Conservation (phyloP, 78 protist genomes). For the Pigoraptor vietnamica region DNA sequence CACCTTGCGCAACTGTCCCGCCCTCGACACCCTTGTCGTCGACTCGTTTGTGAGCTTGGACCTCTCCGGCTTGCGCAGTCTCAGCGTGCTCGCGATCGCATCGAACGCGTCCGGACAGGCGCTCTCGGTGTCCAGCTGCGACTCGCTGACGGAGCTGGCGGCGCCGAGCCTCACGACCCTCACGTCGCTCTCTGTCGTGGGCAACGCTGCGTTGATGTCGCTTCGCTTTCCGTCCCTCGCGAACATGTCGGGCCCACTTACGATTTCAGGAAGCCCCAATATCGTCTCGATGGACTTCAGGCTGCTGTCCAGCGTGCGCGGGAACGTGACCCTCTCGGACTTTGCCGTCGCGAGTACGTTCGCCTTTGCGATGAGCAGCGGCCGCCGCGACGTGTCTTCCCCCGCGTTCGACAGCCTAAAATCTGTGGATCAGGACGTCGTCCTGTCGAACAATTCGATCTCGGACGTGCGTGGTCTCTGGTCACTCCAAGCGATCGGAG, state of each 20-base stretch:
- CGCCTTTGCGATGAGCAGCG: background rate
- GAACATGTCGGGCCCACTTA: background rate
- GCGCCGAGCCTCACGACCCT: too few species aligned
- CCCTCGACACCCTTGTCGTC: background rate
- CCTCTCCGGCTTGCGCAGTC: too few species aligned
- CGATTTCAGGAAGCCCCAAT: background rate
- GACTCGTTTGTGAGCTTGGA: too few species aligned
- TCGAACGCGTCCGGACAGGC: too few species aligned
- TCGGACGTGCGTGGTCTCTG: too few species aligned
- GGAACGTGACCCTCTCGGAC: background rate
- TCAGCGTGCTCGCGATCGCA: too few species aligned
- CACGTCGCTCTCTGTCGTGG: background rate
- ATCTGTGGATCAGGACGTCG: background rate
- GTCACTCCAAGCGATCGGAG: background rate
- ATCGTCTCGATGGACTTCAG: background rate
- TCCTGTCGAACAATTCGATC: background rate
- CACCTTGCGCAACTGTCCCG: background rate
- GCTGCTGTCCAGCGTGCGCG: background rate
- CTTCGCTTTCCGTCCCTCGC: background rate
- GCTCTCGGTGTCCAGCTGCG: too few species aligned
- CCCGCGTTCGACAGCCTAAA: background rate
- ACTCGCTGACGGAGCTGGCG: too few species aligned
- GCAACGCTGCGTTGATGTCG: background rate
- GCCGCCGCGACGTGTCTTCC: background rate
- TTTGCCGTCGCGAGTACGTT: background rate